A percentile compares a stretch with the other conserved stretches of the same genome.
These are phyloP conservation scores for Gracilaria vermiculophylla DNA, from an alignment of 23 red algal genomes.

Conservation along the genomic window DNA sequence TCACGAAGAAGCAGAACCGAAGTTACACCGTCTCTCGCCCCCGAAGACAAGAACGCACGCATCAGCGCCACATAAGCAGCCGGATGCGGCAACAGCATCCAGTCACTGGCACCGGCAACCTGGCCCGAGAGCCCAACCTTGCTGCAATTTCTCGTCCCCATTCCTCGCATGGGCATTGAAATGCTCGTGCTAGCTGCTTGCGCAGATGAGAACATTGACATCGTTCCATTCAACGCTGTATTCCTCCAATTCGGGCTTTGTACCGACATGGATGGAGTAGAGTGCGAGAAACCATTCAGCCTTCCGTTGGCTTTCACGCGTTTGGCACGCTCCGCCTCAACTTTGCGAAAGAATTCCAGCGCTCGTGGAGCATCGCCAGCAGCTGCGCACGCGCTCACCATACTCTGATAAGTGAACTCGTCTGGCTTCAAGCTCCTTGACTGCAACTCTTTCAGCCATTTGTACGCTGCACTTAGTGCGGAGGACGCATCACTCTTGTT, in stretches of 20 bases:
- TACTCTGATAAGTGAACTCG: slow-evolving; percentile 64
- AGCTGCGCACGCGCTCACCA: slow-evolving; percentile 62
- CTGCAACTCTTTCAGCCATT: slow-evolving; percentile 40
- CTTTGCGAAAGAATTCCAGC: slow-evolving; percentile 65
- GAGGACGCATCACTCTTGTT: slow-evolving; percentile 30
- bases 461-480: slow-evolving; percentile 48
- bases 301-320: slow-evolving; percentile 18
- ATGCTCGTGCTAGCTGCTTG: not conserved
- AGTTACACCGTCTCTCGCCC: slow-evolving; percentile 36
- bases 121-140: not conserved
- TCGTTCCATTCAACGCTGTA: slow-evolving; percentile 12
- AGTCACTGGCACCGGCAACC: not conserved
- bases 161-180: not conserved
- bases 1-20: slow-evolving; percentile 50
- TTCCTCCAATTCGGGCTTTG: slow-evolving; percentile 8
- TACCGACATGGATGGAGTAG: not conserved
- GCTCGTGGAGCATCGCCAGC: slow-evolving; percentile 65
- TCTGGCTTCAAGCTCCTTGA: slow-evolving; percentile 31
- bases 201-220: not conserved
- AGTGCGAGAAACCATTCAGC: not conserved
- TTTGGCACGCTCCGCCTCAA: slow-evolving; percentile 53
- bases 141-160: slow-evolving; percentile 2
- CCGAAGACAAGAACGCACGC: slow-evolving; percentile 57
- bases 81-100: slow-evolving; percentile 58
- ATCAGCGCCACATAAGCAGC: slow-evolving; percentile 56